Percentiles rank a stretch among this genome's conserved stretches.
These are phyloP conservation scores for Pascua guehoae DNA, from an alignment of 1,284 basidiomycete genomes.

Conservation along the genomic window DNA sequence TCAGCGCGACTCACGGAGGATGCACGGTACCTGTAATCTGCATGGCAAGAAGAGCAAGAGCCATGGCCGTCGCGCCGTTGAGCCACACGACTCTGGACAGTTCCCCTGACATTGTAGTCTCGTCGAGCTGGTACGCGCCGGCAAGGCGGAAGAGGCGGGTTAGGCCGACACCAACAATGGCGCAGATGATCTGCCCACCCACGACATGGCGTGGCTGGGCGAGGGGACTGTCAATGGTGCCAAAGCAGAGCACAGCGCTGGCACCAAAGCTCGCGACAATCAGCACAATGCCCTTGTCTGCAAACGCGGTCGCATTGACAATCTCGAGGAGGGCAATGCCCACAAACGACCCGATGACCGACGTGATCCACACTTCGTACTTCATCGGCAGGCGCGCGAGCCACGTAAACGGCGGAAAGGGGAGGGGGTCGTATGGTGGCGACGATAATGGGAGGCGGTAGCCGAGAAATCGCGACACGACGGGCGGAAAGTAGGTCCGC, in stretches of 20 bases:
- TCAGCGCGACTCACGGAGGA: slow-evolving; percentile 52
- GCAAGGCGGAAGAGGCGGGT: slow-evolving; percentile 58
- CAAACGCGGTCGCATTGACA: slow-evolving; percentile 46
- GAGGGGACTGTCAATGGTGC: slow-evolving; percentile 59
- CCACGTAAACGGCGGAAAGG: slow-evolving; percentile 34
- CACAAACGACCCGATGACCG: slow-evolving; percentile 58
- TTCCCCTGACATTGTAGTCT: slow-evolving; percentile 14
- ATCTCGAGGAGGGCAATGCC: slow-evolving; percentile 59
- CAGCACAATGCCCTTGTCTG: slow-evolving; percentile 18
- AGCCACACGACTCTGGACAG: slow-evolving; percentile 55
- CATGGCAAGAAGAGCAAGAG: slow-evolving; percentile 56
- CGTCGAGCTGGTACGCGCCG: slow-evolving; percentile 48
- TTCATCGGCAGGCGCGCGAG: slow-evolving; percentile 45
- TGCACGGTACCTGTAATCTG: slow-evolving; percentile 60
- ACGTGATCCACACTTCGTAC: slow-evolving; percentile 54
- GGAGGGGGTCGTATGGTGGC: slow-evolving; percentile 29
- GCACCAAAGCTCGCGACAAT: slow-evolving; percentile 60
- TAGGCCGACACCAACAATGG: slow-evolving; percentile 56
- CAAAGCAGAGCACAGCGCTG: slow-evolving; percentile 60
- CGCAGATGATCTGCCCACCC: slow-evolving; percentile 59
- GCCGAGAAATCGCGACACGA: slow-evolving; percentile 28
- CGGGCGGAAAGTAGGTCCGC: slow-evolving; percentile 23
- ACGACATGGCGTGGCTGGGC: slow-evolving; percentile 62
- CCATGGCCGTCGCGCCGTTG: slow-evolving; percentile 57
- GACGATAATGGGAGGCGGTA: slow-evolving; percentile 18